Percentiles rank a stretch among this genome's conserved stretches.
phyloP scores from a whole-genome alignment of 1,139 yeast species.

The Meyerozyma guilliermondii region DNA sequence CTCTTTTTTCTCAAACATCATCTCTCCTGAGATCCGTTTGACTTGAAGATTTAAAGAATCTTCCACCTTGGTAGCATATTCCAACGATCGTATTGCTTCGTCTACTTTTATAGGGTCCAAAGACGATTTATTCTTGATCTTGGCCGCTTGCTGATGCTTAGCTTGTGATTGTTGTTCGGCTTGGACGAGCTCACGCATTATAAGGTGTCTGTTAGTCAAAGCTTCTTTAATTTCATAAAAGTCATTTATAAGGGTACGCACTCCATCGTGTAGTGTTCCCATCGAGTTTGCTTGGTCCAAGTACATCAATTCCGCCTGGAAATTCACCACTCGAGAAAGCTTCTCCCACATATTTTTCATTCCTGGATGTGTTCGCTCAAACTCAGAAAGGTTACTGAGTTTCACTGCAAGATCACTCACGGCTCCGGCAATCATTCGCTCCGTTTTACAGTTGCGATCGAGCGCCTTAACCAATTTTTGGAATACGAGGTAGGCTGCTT shows the following conservation, averaged over 20 bases:
- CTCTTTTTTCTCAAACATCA: conserved; percentile 67
- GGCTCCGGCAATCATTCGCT: conserved; percentile 52
- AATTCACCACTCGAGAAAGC: conserved; percentile 60
- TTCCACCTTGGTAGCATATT: conserved; percentile 75
- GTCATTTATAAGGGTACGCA: conserved; percentile 61
- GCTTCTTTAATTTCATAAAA: conserved; percentile 90
- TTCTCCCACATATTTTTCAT: conserved; percentile 83
- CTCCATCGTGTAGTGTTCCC: conserved; percentile 75
- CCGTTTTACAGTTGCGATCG: conserved; percentile 50
- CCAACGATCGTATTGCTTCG: conserved; percentile 78
- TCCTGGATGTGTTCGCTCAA: conserved; percentile 52
- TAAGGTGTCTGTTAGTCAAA: conserved; percentile 81
- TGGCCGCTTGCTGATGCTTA: conserved; percentile 70
- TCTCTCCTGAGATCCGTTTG: conserved; percentile 78
- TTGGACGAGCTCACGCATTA: conserved; percentile 81
- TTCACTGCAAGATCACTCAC: conserved; percentile 64
- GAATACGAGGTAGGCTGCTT: conserved; percentile 61
- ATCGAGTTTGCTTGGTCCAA: conserved; percentile 69
- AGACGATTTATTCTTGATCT: conserved; percentile 67
- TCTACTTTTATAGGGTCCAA: conserved; percentile 87
- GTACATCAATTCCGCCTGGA: conserved; percentile 73
- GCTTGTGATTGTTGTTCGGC: conserved; percentile 72
- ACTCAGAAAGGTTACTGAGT: conserved; percentile 42
- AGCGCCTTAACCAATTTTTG: conserved; percentile 53
- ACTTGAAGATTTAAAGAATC: conserved; percentile 71